phyloP scores from a whole-genome alignment of 108 stramenopile species.

The Fragilaria radians region DNA sequence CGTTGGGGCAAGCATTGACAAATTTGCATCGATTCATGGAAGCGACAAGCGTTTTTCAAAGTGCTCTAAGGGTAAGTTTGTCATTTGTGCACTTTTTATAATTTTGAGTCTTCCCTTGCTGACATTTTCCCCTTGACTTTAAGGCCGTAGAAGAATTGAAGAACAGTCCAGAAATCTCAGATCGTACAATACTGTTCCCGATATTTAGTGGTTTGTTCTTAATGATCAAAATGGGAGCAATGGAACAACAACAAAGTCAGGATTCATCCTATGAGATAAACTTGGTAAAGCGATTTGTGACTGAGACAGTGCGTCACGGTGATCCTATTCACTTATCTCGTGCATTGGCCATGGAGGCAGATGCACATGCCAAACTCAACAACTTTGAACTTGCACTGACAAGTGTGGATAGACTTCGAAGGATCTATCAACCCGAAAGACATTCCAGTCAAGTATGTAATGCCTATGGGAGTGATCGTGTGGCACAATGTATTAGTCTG shows the following conservation, averaged over 20 bases:
- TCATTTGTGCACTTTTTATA: not conserved
- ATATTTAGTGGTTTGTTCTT: slow-evolving; percentile 50
- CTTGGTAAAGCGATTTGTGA: slow-evolving; percentile 41
- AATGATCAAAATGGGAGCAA: slow-evolving; percentile 18
- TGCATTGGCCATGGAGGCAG: slow-evolving; percentile 49
- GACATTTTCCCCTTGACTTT: not conserved
- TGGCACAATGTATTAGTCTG: slow-evolving; percentile 36
- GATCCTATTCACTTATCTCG: slow-evolving; percentile 57
- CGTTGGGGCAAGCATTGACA: not conserved
- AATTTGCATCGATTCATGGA: not conserved
- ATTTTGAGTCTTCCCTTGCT: not conserved
- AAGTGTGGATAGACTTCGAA: slow-evolving; percentile 24
- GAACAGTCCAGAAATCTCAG: slow-evolving; percentile 5
- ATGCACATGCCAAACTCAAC: slow-evolving; percentile 31
- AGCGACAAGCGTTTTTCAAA: slow-evolving; percentile 10
- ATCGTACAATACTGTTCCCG: slow-evolving; percentile 54
- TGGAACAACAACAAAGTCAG: slow-evolving; percentile 7
- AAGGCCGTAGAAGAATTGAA: not conserved
- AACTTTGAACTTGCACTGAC: slow-evolving; percentile 43
- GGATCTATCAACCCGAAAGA: slow-evolving; percentile 34
- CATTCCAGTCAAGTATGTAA: slow-evolving; percentile 35
- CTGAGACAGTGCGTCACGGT: slow-evolving; percentile 43
- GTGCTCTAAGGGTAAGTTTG: not conserved
- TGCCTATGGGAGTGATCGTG: slow-evolving; percentile 49
- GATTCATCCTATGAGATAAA: slow-evolving; percentile 36